Percentiles rank a stretch among this genome's conserved stretches.
Evolutionary conservation across 225 moss, liverwort and hornwort genomes (phyloP).

Genomic region (Bryum argenteum): DNA sequence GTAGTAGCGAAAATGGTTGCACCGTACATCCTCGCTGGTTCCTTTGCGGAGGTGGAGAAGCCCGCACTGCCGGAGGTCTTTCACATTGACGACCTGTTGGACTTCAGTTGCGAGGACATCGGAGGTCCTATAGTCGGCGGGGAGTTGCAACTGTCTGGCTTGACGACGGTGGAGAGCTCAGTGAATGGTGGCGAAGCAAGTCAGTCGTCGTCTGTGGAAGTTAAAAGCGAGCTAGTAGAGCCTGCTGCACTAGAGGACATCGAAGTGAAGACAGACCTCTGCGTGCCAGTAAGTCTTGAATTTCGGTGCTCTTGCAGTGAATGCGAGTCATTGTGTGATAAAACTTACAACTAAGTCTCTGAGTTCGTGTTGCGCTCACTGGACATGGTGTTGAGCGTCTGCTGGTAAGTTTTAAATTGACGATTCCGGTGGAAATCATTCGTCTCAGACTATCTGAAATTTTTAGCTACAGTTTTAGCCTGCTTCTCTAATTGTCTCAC

Average conservation of each 20-base stretch:
- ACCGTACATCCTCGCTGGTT: slow-evolving; percentile 34
- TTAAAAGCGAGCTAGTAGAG: slow-evolving; percentile 21
- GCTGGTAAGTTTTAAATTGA: background rate
- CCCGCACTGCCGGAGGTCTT: slow-evolving; percentile 63
- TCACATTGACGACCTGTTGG: slow-evolving; percentile 87
- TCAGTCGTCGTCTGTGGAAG: slow-evolving; percentile 37
- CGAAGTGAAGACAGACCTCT: slow-evolving; percentile 66
- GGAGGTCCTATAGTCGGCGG: slow-evolving; percentile 85
- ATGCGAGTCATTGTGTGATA: slow-evolving; percentile 11
- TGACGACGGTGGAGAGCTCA: slow-evolving; percentile 58
- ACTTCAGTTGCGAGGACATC: slow-evolving; percentile 96
- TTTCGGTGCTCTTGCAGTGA: slow-evolving; percentile 25
- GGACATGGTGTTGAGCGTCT: background rate
- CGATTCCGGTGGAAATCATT: background rate
- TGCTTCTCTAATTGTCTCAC: background rate
- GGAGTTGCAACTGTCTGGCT: slow-evolving; percentile 55
- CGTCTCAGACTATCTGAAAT: background rate
- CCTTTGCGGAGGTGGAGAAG: slow-evolving; percentile 51
- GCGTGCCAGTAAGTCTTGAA: slow-evolving; percentile 84
- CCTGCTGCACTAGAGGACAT: slow-evolving; percentile 30
- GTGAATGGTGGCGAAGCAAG: slow-evolving; percentile 43
- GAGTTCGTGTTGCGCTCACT: background rate
- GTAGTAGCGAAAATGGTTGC: slow-evolving; percentile 42
- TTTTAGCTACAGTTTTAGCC: background rate
- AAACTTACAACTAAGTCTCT: background rate